phyloP scores from a whole-genome alignment of 2,329 filamentous ascomycete genomes.

The Sporothrix luriei region DNA sequence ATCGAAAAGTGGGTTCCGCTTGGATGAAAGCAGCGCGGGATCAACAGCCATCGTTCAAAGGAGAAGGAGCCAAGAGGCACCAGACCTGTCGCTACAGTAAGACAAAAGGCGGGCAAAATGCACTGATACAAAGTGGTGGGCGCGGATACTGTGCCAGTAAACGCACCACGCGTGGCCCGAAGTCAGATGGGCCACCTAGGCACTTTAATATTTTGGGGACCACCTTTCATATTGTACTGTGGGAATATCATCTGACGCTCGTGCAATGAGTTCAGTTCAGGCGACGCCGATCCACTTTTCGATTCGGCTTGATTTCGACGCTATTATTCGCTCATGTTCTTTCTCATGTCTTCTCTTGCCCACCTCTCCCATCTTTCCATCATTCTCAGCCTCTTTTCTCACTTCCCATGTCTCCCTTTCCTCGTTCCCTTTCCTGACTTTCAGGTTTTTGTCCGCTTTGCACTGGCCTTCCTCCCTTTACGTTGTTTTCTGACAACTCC shows the following conservation, averaged over 20 bases:
- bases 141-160: conserved; percentile 13
- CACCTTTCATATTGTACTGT: neutral
- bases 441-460: neutral
- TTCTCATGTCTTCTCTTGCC: neutral
- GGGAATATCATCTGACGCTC: conserved; percentile 8
- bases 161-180: neutral
- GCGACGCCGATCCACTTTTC: neutral
- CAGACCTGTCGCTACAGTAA: neutral
- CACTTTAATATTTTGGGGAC: neutral
- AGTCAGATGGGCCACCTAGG: neutral
- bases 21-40: conserved; percentile 28
- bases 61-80: conserved; percentile 19
- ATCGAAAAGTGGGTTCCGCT: conserved; percentile 23
- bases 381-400: conserved; percentile 3
- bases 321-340: conserved; percentile 15
- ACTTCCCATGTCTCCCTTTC: conserved; percentile 5
- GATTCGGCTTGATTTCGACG: neutral
- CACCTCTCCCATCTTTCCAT: neutral
- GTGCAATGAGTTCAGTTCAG: neutral
- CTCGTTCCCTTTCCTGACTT: neutral
- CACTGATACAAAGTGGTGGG: conserved; percentile 6
- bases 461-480: neutral
- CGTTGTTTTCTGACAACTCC: neutral
- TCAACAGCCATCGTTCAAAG: neutral
- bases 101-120: conserved; percentile 9